Evolutionary conservation across 2,329 filamentous ascomycete genomes (phyloP), one percentile per base, ranked within the genome.

Genomic region (Xylaria hypoxylon): DNA sequence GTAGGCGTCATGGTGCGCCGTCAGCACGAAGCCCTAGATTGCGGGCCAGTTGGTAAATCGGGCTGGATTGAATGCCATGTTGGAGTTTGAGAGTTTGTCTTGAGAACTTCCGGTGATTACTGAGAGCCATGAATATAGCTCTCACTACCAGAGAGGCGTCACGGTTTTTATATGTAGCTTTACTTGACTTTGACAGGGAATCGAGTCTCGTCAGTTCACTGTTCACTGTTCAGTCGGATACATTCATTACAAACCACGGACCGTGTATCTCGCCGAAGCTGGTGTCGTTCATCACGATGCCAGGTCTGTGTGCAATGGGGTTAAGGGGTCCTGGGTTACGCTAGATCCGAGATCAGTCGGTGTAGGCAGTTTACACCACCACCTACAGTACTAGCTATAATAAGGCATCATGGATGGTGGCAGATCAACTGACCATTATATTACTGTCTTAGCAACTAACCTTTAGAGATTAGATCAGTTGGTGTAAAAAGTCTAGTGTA

Each of bases 1-100:
- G 63, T 77, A 77, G 0, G 74, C 74, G 55, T 74, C 74, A 13
- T 51, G 48, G 62, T 72, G 73, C 8, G 38, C 67, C 1, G 60
- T 71, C 4, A 68, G 56, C 44, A 73, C 70, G 55, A 67, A 67
- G 60, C 50, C 61, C 19, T 55, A 40, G 22, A 70, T n/a, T 6
- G 66, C 63, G 42, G 66, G 63, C 60, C 63, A 70, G 48, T 70
- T 70, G 22, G 68, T 68, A 13, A 65, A 51, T 5, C 52, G 57
- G 17, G 35, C 17, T 22, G 53, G 59, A 31, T 68, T 50, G 1
- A 68, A 40, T 3, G 63, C 35, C 51, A 63, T 55, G 24, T 13
- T 55, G 31, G 35, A 33, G 22, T 38, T n/a, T 38, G 58, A 11
- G 35, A 11, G 15, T 40, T 26, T 17, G 22, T 50, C 51, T 42